Conservation (phyloP, 164 flowering plant genomes). For the Liquidambar formosana region DNA sequence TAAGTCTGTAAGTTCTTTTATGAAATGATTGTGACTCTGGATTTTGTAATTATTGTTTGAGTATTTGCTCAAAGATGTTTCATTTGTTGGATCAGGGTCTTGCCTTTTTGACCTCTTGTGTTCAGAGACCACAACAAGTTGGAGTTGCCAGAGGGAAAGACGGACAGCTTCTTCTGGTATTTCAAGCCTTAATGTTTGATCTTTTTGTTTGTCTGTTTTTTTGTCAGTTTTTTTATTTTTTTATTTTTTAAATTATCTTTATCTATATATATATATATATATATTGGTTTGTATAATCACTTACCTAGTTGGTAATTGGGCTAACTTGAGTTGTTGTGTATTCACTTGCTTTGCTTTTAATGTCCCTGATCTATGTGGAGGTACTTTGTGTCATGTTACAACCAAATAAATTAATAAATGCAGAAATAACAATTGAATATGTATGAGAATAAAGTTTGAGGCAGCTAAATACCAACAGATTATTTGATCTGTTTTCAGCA, state of each 20-base stretch:
- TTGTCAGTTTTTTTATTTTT: too few species aligned
- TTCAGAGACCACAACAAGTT: conserved; percentile 30
- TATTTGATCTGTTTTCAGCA: background rate
- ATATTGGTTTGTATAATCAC: too few species aligned
- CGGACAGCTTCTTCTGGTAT: conserved; percentile 25
- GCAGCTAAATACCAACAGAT: background rate
- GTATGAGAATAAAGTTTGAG: too few species aligned
- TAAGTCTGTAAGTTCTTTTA: too few species aligned
- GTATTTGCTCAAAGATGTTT: background rate
- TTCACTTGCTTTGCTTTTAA: background rate
- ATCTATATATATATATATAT: too few species aligned
- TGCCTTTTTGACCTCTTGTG: conserved; percentile 40
- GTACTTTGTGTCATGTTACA: background rate
- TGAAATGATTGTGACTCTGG: background rate
- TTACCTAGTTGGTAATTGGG: too few species aligned
- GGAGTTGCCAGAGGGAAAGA: conserved; percentile 22
- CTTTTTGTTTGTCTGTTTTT: too few species aligned
- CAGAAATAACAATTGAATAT: background rate
- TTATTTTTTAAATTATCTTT: too few species aligned
- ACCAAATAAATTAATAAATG: background rate
- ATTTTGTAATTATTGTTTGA: background rate
- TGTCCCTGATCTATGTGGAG: background rate
- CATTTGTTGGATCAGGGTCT: conserved; percentile 26
- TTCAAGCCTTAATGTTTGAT: background rate
- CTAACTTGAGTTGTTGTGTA: background rate